phyloP scores from a whole-genome alignment of 2,329 filamentous ascomycete species.

The Penicillium sp. region DNA sequence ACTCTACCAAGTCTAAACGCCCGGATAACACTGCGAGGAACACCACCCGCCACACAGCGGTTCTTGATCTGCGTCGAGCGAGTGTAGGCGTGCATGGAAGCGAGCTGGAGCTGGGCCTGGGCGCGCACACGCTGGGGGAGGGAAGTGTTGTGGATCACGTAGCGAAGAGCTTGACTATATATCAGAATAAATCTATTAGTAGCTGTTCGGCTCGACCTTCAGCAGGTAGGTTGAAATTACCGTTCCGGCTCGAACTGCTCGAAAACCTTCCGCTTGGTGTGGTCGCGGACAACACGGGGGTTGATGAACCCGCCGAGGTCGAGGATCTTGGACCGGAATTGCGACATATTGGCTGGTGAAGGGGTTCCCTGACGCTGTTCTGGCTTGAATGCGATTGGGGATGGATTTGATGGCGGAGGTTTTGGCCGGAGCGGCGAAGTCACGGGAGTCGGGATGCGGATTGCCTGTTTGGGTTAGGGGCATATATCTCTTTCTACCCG shows the following conservation, averaged over 20 bases:
- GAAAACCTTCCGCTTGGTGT: conserved; percentile 92
- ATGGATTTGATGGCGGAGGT: no score
- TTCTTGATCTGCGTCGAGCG: conserved; percentile 88
- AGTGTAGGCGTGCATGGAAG: conserved; percentile 94
- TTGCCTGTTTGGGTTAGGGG: no score
- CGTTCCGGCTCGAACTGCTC: conserved; percentile 78
- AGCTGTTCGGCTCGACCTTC: no score
- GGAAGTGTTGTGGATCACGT: conserved; percentile 86
- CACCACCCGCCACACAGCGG: conserved; percentile 81
- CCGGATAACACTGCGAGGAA: conserved; percentile 73
- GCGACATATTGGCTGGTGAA: no score
- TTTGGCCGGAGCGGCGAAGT: no score
- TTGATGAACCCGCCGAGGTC: conserved; percentile 84
- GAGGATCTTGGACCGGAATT: conserved; percentile 71
- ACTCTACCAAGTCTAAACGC: conserved; percentile 90
- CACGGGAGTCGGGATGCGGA: no score
- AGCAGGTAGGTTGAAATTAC: no score
- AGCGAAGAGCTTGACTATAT: conserved; percentile 75
- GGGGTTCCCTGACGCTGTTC: no score
- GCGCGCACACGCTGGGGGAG: conserved; percentile 73
- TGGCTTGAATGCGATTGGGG: no score
- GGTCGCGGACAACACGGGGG: conserved; percentile 77
- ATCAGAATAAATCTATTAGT: no score
- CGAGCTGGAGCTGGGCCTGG: conserved; percentile 84
- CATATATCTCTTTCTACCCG: no score